Percentiles rank a stretch among this genome's conserved stretches.
Evolutionary conservation across 257 asterid genomes (phyloP).

Genomic region (Henckelia pumila): DNA sequence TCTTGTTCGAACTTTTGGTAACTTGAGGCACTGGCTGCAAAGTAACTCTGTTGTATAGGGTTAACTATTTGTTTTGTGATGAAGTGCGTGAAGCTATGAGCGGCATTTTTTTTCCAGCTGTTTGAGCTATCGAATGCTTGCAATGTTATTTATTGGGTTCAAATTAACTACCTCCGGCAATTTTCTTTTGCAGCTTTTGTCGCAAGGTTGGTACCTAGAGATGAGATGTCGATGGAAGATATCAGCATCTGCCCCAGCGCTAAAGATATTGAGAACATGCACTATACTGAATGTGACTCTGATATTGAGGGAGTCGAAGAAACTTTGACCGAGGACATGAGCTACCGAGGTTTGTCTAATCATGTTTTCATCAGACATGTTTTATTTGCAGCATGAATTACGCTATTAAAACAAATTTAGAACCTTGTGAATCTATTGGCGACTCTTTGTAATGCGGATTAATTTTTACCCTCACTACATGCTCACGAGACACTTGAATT

Average conservation of each 20-base stretch:
- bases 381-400: conserved; percentile 7
- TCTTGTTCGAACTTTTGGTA: conserved; percentile 5
- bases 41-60: neutral
- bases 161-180: neutral
- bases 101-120: conserved; percentile 18
- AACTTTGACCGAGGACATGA: conserved; percentile 31
- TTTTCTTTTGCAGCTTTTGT: conserved; percentile 59
- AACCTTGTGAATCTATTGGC: neutral
- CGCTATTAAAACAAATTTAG: neutral
- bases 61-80: neutral
- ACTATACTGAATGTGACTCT: conserved; percentile 41
- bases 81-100: conserved; percentile 2
- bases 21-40: conserved; percentile 11
- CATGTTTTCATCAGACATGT: neutral
- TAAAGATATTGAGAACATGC: conserved; percentile 48
- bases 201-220: conserved; percentile 42
- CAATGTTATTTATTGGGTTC: neutral
- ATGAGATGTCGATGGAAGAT: conserved; percentile 39
- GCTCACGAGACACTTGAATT: conserved; percentile 1
- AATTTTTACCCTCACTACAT: neutral
- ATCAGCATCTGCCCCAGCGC: conserved; percentile 58
- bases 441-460: neutral
- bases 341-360: conserved; percentile 38
- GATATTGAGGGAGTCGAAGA: conserved; percentile 43
- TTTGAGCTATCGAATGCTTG: conserved; percentile 8